Conservation (phyloP, 208 protist genomes). For the Naegleria lovaniensis region DNA sequence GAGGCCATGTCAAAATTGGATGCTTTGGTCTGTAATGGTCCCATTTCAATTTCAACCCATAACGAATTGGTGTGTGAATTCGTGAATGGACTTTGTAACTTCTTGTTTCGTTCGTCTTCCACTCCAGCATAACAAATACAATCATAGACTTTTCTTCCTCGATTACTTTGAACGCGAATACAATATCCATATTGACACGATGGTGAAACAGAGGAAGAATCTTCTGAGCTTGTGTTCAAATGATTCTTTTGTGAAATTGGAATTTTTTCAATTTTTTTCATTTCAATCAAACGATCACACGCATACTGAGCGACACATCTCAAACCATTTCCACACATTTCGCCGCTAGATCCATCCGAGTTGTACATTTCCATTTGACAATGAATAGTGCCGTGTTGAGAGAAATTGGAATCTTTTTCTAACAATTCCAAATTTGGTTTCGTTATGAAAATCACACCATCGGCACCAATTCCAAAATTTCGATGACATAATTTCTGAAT, state of each 20-base stretch:
- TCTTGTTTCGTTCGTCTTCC: neutral
- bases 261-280: neutral
- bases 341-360: neutral
- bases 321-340: conserved; percentile 5
- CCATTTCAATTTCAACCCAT: neutral
- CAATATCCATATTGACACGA: neutral
- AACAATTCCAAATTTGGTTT: neutral
- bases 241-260: neutral
- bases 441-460: neutral
- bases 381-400: neutral
- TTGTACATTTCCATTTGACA: neutral
- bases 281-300: neutral
- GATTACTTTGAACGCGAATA: neutral
- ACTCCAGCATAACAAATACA: neutral
- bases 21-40: neutral
- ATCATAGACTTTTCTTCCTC: neutral
- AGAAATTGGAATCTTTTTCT: neutral
- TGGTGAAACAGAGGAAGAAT: too few species aligned
- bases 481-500: neutral
- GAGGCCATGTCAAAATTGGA: neutral
- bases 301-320: neutral
- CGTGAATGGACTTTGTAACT: neutral
- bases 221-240: too few species aligned
- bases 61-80: neutral
- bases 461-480: neutral